Evolutionary conservation across 1,284 basidiomycete genomes (phyloP), one percentile per base, ranked within the genome.

Genomic region (Taiwanofungus camphoratus): DNA sequence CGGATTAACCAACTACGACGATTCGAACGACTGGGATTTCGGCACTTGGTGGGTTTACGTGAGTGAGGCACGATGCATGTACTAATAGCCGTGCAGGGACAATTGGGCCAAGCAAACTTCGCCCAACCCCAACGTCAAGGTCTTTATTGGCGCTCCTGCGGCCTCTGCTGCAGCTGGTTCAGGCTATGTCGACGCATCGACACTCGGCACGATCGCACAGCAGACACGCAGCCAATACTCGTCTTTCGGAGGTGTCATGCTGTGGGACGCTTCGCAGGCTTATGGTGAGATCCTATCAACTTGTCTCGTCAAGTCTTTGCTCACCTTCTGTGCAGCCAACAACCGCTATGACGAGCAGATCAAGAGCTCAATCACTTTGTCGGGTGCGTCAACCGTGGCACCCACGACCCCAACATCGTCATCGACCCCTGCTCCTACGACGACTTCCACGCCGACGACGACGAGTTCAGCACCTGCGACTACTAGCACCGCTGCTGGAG

Each of bases 181-280:
- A 4, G 79, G 79, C 6, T 82, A 73, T 52, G 74, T 78, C 30
- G 64, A 66, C 44, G 62, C 70, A 4, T 60, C 62, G 11, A 70
- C 69, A 3, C 61, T 82, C 23, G 65, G 62, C 3, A 60, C 53
- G 39, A 71, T 79, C 42, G 66, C 73, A 5, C 53, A 62, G 32
- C 52, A 67, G 42, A 76, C 69, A 2, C 68, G 69, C 32, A 52
- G 64, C 12, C 58, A 70, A 45, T 84, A 71, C 54, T 73, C 77
- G 8, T 80, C 77, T 18, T 84, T 84, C 55, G 82, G 82, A 5
- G 82, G 82, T 23, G 66, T 80, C 18, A 85, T 85, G 82, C 64
- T 82, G 37, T 74, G 79, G 80, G 79, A 82, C 51, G 73, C 69
- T 0, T 79, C 76, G 3, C 75, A 79, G 55, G 77, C 79, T 3